Evolutionary conservation across 2,329 filamentous ascomycete species (phyloP).

Genomic region (Ophiostoma himal-ulmi): DNA sequence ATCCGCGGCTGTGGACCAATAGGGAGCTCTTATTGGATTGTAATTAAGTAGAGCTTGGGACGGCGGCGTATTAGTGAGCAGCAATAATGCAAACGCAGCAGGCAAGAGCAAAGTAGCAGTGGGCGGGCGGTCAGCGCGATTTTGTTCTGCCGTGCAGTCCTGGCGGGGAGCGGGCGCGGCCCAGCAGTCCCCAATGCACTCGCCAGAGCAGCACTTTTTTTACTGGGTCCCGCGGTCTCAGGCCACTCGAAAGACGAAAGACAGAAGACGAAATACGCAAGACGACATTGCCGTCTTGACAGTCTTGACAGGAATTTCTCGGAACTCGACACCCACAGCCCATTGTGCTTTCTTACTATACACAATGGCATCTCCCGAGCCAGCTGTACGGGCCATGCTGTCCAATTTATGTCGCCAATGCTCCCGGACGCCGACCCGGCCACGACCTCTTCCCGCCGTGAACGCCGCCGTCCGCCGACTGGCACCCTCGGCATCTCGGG

Average conservation of each 20-base stretch:
- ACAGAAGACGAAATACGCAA: not conserved
- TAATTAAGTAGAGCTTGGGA: constrained; percentile 19
- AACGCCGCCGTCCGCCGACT: constrained; percentile 12
- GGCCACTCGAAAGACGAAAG: constrained; percentile 20
- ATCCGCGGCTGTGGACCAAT: constrained; percentile 22
- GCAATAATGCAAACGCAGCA: constrained; percentile 2
- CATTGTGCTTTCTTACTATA: not conserved
- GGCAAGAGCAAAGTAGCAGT: not conserved
- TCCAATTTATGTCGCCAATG: constrained; percentile 29
- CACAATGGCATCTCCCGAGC: constrained; percentile 26
- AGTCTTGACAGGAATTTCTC: not conserved
- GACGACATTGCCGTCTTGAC: constrained; percentile 1
- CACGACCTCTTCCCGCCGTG: constrained; percentile 15
- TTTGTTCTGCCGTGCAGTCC: constrained; percentile 18
- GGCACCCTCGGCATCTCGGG: constrained; percentile 1
- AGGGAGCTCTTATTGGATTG: not conserved
- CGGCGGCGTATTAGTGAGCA: not conserved
- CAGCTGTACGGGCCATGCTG: constrained; percentile 28
- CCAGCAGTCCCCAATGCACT: not conserved
- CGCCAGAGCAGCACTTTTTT: constrained; percentile 18
- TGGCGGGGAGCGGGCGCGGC: constrained; percentile 17
- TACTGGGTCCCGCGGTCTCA: constrained; percentile 20
- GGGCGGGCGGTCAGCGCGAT: constrained; percentile 18
- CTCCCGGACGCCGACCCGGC: constrained; percentile 21
- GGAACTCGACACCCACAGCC: not conserved